Base-by-base conservation (phyloP, 441 rosid genomes). In the Breynia disticha region DNA sequence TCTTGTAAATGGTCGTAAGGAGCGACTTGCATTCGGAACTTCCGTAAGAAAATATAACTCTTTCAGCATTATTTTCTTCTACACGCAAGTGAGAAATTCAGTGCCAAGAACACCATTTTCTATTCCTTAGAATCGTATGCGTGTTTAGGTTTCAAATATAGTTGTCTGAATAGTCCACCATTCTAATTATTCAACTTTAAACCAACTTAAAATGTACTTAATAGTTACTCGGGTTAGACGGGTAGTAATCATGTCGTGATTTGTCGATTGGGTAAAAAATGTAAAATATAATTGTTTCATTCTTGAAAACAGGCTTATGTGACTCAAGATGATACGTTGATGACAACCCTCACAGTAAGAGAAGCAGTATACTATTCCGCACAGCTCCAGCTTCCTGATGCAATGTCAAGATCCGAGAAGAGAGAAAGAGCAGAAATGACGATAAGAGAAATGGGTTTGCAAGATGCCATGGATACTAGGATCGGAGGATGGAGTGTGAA, bases 281-380 rank as follows among this genome's bases (percentile, higher is more conserved):
- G n/a, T n/a, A n/a, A n/a, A n/a, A n/a, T n/a, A n/a, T n/a, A n/a
- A n/a, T n/a, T n/a, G n/a, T n/a, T n/a, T n/a, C n/a, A n/a, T n/a
- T n/a, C n/a, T n/a, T n/a, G n/a, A n/a, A n/a, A n/a, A n/a, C n/a
- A 81, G 87, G 84, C 84, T 13, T 81, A 81, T 47, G 79, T 78
- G 42, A 81, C 87, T 4, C 87, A 81, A 72, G 87, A 81, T 21
- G 84, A 81, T 48, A 51, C 47, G 6, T 39, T 67, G 46, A 52
- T 56, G 11, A 37, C 62, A 24, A 67, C 71, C 1, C 43, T 76
- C 16, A 81, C 82, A 0, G 79, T 81, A 2, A 57, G 48, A 13
- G 83, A 82, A 68, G 73, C 76, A 0, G 70, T 82, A 1, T 70
- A 59, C 67, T 79, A 73, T 66, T 77, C 81, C 6, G 86, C 83